These are phyloP conservation scores for Cymbopogon citratus DNA, from an alignment of 176 grass and related monocot species.

Conservation along the genomic window DNA sequence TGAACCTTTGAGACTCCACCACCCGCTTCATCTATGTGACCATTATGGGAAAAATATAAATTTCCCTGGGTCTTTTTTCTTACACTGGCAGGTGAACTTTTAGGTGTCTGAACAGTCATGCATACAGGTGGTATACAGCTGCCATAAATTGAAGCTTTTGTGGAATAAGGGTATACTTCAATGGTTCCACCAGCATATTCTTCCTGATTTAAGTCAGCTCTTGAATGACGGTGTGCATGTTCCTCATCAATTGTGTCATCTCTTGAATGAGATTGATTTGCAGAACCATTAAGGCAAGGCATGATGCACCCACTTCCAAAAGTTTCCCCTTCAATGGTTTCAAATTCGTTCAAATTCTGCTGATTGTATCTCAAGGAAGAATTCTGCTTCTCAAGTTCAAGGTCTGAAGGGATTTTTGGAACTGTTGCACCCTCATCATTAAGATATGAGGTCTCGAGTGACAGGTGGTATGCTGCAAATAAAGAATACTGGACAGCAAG, in stretches of 20 bases:
- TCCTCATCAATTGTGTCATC: constrained; percentile 26
- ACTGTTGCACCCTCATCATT: constrained; percentile 81
- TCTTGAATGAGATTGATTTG: constrained; percentile 22
- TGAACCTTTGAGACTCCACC: constrained; percentile 27
- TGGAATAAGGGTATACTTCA: neutral
- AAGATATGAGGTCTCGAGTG: constrained; percentile 89
- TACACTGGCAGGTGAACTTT: neutral
- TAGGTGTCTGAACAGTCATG: constrained; percentile 12
- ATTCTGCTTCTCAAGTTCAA: constrained; percentile 36
- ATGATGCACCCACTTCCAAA: constrained; percentile 30
- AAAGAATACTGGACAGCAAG: constrained; percentile 72
- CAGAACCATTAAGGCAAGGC: constrained; percentile 26
- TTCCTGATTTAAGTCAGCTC: constrained; percentile 28
- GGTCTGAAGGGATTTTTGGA: constrained; percentile 50
- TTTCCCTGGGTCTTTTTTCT: constrained; percentile 7
- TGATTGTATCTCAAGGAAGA: constrained; percentile 16
- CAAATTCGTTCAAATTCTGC: constrained; percentile 15
- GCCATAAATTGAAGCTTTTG: constrained; percentile 24
- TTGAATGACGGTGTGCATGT: constrained; percentile 14
- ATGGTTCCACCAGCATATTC: constrained; percentile 24
- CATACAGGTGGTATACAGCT: constrained; percentile 14
- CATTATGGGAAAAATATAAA: neutral
- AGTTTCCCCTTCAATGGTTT: constrained; percentile 31
- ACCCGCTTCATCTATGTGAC: constrained; percentile 20
- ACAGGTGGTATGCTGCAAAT: constrained; percentile 97